phyloP scores from a whole-genome alignment of 495 filamentous ascomycete species.

The Penicillium steckii region DNA sequence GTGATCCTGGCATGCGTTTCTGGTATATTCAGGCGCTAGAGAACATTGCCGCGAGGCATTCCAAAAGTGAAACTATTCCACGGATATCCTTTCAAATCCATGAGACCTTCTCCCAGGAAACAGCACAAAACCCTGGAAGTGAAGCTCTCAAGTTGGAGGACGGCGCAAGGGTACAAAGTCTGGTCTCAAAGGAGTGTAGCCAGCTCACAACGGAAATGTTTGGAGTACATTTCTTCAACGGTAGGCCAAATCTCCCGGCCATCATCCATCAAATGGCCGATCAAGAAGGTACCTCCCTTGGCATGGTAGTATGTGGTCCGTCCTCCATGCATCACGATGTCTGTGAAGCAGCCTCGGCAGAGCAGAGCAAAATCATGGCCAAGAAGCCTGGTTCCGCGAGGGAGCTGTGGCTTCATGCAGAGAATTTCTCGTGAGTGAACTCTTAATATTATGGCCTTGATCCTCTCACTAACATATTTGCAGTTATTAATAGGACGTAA shows the following conservation, averaged over 20 bases:
- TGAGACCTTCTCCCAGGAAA: constrained; percentile 6
- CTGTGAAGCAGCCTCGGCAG: constrained; percentile 10
- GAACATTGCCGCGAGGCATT: constrained; percentile 17
- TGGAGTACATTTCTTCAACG: constrained; percentile 12
- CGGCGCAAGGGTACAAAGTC: background rate
- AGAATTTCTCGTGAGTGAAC: constrained; percentile 22
- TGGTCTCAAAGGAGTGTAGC: constrained; percentile 11
- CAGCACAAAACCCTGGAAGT: background rate
- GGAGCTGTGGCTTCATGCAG: constrained; percentile 23
- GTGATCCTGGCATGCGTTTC: constrained; percentile 20
- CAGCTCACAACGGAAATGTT: constrained; percentile 8
- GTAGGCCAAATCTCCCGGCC: constrained; percentile 12
- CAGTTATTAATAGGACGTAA: background rate
- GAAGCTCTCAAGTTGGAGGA: constrained; percentile 1
- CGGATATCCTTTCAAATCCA: constrained; percentile 18
- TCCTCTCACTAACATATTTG: background rate
- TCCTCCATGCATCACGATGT: constrained; percentile 23
- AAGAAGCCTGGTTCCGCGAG: constrained; percentile 9
- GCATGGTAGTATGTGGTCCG: constrained; percentile 20
- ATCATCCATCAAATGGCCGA: constrained; percentile 3
- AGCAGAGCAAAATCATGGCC: constrained; percentile 13
- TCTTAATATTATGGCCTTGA: background rate
- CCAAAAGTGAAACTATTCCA: constrained; percentile 1
- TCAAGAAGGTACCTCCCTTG: constrained; percentile 9
- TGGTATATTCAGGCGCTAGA: constrained; percentile 25